Percentiles rank a stretch among this genome's conserved stretches.
Conservation (phyloP, 1,284 basidiomycete genomes). For the Mrakiaceae sp. region DNA sequence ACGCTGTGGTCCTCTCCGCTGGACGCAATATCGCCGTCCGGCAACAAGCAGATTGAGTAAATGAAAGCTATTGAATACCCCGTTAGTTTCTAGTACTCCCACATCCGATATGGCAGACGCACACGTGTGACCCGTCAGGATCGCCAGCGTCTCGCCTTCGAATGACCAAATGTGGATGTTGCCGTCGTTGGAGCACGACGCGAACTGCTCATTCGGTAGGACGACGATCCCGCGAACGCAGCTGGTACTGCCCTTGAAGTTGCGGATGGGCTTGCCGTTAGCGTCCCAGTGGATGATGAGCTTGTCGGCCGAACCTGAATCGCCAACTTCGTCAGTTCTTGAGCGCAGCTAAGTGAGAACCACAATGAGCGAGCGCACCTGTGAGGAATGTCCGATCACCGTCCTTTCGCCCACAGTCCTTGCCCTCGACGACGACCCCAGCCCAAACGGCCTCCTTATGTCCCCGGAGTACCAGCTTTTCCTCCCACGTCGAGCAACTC, state of each 20-base stretch:
- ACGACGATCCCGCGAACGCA: slow-evolving; percentile 62
- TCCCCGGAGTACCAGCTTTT: slow-evolving; percentile 62
- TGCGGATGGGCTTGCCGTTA: slow-evolving; percentile 50
- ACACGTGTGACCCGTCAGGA: slow-evolving; percentile 74
- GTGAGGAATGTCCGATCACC: slow-evolving; percentile 35
- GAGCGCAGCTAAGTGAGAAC: too few relatives aligned
- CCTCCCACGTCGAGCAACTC: slow-evolving; percentile 49
- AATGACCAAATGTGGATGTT: slow-evolving; percentile 77
- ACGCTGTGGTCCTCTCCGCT: slow-evolving; percentile 85
- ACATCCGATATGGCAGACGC: too few relatives aligned
- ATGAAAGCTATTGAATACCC: slow-evolving; percentile 45
- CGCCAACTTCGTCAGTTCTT: background rate
- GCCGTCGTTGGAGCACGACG: slow-evolving; percentile 82
- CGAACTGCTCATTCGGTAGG: slow-evolving; percentile 70
- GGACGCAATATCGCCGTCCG: slow-evolving; percentile 61
- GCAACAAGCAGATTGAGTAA: slow-evolving; percentile 69
- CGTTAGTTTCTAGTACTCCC: too few relatives aligned
- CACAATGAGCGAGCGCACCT: slow-evolving; percentile 38
- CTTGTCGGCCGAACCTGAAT: slow-evolving; percentile 73
- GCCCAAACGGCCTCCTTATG: slow-evolving; percentile 85
- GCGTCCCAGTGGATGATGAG: slow-evolving; percentile 72
- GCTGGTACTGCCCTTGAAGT: slow-evolving; percentile 48
- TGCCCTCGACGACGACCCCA: slow-evolving; percentile 58
- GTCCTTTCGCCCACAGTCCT: slow-evolving; percentile 8
- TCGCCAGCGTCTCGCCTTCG: slow-evolving; percentile 61